A percentile compares a stretch with the other conserved stretches of the same genome.
Conservation (phyloP, 352 stramenopile species). For the Phytopythium helicoides region DNA sequence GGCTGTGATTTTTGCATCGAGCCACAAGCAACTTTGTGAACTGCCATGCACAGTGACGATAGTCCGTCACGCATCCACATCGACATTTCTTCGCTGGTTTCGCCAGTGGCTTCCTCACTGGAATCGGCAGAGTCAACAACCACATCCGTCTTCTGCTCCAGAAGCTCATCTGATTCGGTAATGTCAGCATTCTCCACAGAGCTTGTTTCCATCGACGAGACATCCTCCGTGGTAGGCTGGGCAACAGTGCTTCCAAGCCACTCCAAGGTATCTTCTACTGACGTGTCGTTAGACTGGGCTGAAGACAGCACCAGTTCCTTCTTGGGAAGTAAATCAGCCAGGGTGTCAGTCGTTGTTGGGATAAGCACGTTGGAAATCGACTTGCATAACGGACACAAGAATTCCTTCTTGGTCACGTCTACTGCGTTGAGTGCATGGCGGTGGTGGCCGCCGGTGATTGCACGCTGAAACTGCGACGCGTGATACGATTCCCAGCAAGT, state of each 20-base stretch:
- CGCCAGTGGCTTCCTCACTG: slow-evolving; percentile 9
- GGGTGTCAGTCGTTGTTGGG: slow-evolving; percentile 67
- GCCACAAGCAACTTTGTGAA: slow-evolving; percentile 80
- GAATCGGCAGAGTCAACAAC: slow-evolving; percentile 5
- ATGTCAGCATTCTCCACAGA: slow-evolving; percentile 8
- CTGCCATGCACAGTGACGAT: slow-evolving; percentile 75
- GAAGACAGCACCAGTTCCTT: slow-evolving; percentile 15
- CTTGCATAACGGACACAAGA: slow-evolving; percentile 96
- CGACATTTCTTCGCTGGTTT: slow-evolving; percentile 23
- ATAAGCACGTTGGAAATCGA: slow-evolving; percentile 97
- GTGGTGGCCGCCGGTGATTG: slow-evolving; percentile 92
- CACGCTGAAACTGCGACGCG: slow-evolving; percentile 92
- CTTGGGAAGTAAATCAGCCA: slow-evolving; percentile 32
- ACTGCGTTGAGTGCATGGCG: slow-evolving; percentile 92
- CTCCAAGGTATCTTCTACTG: slow-evolving; percentile 2
- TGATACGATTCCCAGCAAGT: slow-evolving; percentile 95
- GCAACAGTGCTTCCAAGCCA: not conserved
- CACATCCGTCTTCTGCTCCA: slow-evolving; percentile 30
- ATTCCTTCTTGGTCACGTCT: slow-evolving; percentile 96
- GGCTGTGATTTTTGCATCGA: slow-evolving; percentile 83
- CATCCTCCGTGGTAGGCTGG: not conserved
- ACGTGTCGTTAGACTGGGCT: slow-evolving; percentile 11
- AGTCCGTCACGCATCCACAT: slow-evolving; percentile 70
- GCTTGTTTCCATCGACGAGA: slow-evolving; percentile 1
- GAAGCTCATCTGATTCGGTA: slow-evolving; percentile 6